Base-by-base conservation (phyloP, 306 rosid genomes). In the Corylus heterophylla region DNA sequence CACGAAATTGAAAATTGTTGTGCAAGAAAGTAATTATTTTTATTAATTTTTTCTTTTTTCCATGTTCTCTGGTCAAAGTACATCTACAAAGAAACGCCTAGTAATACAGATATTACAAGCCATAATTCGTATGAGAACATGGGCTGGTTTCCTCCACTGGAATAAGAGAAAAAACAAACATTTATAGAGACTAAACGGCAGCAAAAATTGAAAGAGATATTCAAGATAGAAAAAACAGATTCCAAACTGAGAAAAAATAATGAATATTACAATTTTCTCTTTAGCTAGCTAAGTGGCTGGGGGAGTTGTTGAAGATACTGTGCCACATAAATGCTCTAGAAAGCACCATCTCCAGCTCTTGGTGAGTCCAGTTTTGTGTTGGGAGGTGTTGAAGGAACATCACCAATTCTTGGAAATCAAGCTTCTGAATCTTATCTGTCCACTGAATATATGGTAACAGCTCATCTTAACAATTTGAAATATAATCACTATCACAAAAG, bases 351-450 rank as follows among this genome's bases (percentile, higher is more conserved):
- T 96, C 99, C 0, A 96, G 98, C 84, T 96, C 99, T 82, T 93
- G 96, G 76, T 93, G 89, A 70, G 88, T 86, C 99, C 99, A 96
- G 82, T 83, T 88, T 62, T 91, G 88, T 16, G 98, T 96, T 51
- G 99, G 99, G 79, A 93, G 93, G 80, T 92, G 99, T 87, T 96
- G 99, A 78, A 96, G 98, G 84, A 96, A 96, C 97, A 96, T 93
- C 59, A 96, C 99, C 83, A 91, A 80, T 78, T 96, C 97, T 83
- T 96, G 99, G 86, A 96, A 96, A 83, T 96, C 99, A 85, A 91
- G 94, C 87, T 90, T 90, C 89, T 82, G 92, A 37, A 96, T 85
- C 78, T 93, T 74, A 8, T 91, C 99, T 37, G 99, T 93, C 99
- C 99, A 96, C 99, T 96, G 93, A 74, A 61, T 63, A 87, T 70